Percentiles rank a stretch among this genome's conserved stretches.
These are phyloP conservation scores for Ustilago shanxiensis DNA, from an alignment of 1,284 basidiomycete species.

Conservation along the genomic window DNA sequence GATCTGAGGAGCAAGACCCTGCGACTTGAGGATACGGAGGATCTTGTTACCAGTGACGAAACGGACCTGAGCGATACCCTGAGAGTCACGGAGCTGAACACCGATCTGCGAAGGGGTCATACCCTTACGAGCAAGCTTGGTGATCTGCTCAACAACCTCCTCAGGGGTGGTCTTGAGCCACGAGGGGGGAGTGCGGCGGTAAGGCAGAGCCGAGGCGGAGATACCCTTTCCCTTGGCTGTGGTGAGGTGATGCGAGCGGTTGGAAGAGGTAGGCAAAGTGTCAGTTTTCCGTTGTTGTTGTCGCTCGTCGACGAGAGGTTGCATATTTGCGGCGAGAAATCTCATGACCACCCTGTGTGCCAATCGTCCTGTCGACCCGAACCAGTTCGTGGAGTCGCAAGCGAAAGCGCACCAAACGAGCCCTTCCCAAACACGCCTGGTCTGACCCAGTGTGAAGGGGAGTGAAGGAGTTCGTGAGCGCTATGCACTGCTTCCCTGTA, in stretches of 20 bases:
- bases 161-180: conserved; percentile 98
- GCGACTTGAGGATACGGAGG: conserved; percentile 94
- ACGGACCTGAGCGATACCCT: conserved; percentile 94
- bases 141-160: conserved; percentile 95
- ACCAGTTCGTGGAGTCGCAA: no score
- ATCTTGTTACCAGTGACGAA: conserved; percentile 99
- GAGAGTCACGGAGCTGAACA: conserved; percentile 96
- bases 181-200: conserved; percentile 91
- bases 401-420: background rate
- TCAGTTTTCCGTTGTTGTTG: conserved; percentile 13
- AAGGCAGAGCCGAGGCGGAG: conserved; percentile 92
- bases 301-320: no score
- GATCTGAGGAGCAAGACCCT: conserved; percentile 95
- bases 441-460: background rate
- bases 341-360: conserved; percentile 1
- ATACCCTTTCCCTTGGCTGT: conserved; percentile 70
- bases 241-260: background rate
- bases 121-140: conserved; percentile 97
- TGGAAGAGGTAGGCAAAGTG: background rate
- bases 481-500: background rate
- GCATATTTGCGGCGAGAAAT: conserved; percentile 19
- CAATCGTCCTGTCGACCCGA: background rate
- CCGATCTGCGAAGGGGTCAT: conserved; percentile 98
- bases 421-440: no score
- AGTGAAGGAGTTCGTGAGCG: background rate